Evolutionary conservation across 805 yeast genomes (phyloP).

Genomic region (Starmerella khaoyaiensis): DNA sequence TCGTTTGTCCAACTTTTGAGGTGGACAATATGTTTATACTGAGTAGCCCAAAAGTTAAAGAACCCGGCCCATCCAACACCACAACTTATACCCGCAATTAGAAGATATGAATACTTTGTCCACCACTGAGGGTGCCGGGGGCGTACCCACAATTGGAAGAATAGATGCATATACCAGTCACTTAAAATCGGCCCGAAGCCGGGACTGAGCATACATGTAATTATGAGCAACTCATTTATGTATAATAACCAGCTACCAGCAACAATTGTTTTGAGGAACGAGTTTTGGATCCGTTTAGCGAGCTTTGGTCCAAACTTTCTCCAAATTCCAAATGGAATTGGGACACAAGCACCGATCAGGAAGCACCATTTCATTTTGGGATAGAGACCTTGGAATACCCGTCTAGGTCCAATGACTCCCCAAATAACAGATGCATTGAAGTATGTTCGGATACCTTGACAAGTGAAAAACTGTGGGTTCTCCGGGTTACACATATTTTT

Average conservation of each 20-base stretch:
- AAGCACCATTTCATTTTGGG: constrained; percentile 52
- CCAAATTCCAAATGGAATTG: constrained; percentile 14
- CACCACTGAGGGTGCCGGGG: constrained; percentile 37
- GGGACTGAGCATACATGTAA: constrained; percentile 16
- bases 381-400: constrained; percentile 37
- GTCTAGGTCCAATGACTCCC: constrained; percentile 51
- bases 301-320: constrained; percentile 7
- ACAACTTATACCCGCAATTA: constrained; percentile 37
- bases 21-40: constrained; percentile 35
- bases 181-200: constrained; percentile 35
- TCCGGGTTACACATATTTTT: constrained; percentile 27
- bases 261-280: constrained; percentile 32
- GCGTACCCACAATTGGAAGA: constrained; percentile 35
- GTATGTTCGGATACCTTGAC: constrained; percentile 33
- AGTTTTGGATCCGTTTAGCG: constrained; percentile 19
- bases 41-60: constrained; percentile 34
- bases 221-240: constrained; percentile 12
- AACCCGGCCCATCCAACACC: constrained; percentile 40
- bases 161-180: constrained; percentile 31
- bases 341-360: constrained; percentile 36
- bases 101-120: constrained; percentile 39
- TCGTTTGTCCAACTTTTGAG: constrained; percentile 55
- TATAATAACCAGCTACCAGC: constrained; percentile 28
- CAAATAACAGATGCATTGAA: constrained; percentile 41
- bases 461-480: constrained; percentile 32